Evolutionary conservation across 176 grass and related monocot genomes (phyloP).

Genomic region (barley (Hordeum vulgare)): MorexV3_pseudomolecules_assembly NC_058519.1:620314961-620315460

Average conservation of each 20-base stretch:
- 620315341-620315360: background rate
- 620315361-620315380: background rate
- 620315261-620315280: constrained; percentile 97
- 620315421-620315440: constrained; percentile 71
- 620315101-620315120: background rate
- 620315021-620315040: constrained; percentile 96
- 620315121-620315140: constrained; percentile 16
- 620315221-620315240: constrained; percentile 67
- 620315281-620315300: constrained; percentile 96
- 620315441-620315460: constrained; percentile 49
- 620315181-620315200: constrained; percentile 85
- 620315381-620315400: constrained; percentile 43
- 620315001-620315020: constrained; percentile 80
- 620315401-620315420: constrained; percentile 86
- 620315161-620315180: constrained; percentile 97
- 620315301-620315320: constrained; percentile 15
- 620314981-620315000: constrained; percentile 93
- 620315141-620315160: constrained; percentile 68
- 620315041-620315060: constrained; percentile 95
- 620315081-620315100: constrained; percentile 5
- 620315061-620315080: constrained; percentile 45
- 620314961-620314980: constrained; percentile 78
- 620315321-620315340: background rate
- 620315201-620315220: constrained; percentile 54
- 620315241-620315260: constrained; percentile 77